Base-by-base conservation (phyloP, 1,284 basidiomycete species). In the Leccinum pseudoinsigne region DNA sequence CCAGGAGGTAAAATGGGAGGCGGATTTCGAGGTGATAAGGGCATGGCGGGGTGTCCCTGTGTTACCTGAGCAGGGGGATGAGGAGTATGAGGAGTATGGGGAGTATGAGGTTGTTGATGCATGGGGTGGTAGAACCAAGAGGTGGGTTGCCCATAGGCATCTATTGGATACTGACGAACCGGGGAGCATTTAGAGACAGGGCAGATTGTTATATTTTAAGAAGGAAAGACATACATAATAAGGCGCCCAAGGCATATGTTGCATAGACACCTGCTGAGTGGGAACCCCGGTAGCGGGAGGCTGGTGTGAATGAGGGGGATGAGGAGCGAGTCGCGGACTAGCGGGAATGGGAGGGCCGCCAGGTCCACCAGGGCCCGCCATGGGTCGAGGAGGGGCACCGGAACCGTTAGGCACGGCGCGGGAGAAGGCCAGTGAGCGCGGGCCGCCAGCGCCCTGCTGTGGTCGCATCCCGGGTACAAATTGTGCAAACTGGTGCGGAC, bases 311-410 rank as follows among this genome's bases (percentile, higher is more conserved):
- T 84, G 84, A 12, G 84, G 80, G 8, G 81, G 79, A 64, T 84
- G 85, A n/a, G 85, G 82, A n/a, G 80, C 82, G 70, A 90, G 75
- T 58, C 88, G 83, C 34, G 89, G 89, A 72, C 88, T 90, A 34
- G 45, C 18, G 77, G 89, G 77, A 18, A 81, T 84, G 1, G 81
- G 76, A 26, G 83, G 81, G 21, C 80, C 81, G 57, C 82, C 78
- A 4, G 82, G 80, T 59, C 79, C 82, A 70, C 80, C 83, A 65
- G 85, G 83, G 31, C 82, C 82, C 60, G 79, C 77, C 65, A 83
- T 80, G 60, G 86, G 83, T 62, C 88, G 83, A 57, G 66, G 82
- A 62, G 86, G 84, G 42, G 83, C 80, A 45, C 82, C 84, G 62
- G 76, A 78, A 51, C 88, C 88, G 69, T 91, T 92, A 7, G 82